phyloP scores from a whole-genome alignment of 2,329 filamentous ascomycete genomes.

The Aspergillus ruber region DNA sequence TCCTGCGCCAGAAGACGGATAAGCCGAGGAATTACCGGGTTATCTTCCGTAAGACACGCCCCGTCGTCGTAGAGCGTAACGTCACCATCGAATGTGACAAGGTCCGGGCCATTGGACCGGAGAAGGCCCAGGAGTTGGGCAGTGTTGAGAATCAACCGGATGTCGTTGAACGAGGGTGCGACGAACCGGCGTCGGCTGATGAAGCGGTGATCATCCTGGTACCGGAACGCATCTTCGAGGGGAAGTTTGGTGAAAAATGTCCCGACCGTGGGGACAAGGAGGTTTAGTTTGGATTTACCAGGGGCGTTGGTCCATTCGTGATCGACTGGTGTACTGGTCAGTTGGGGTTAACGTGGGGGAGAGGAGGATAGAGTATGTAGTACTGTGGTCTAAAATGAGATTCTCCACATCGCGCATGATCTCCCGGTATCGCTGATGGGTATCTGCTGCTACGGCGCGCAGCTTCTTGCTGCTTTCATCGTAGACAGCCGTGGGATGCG shows the following conservation, averaged over 20 bases:
- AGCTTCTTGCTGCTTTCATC: slow-evolving; percentile 60
- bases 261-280: slow-evolving; percentile 86
- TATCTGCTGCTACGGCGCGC: slow-evolving; percentile 67
- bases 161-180: slow-evolving; percentile 93
- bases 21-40: slow-evolving; percentile 66
- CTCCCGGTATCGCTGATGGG: slow-evolving; percentile 84
- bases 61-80: slow-evolving; percentile 94
- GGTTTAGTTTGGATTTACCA: slow-evolving; percentile 80
- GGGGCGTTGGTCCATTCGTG: slow-evolving; percentile 61
- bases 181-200: slow-evolving; percentile 92
- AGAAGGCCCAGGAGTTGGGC: slow-evolving; percentile 92
- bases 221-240: slow-evolving; percentile 83
- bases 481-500: slow-evolving; percentile 83
- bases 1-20: slow-evolving; percentile 67
- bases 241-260: slow-evolving; percentile 86
- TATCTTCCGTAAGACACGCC: slow-evolving; percentile 65
- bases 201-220: slow-evolving; percentile 76
- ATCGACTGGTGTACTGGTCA: slow-evolving; percentile 47
- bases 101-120: slow-evolving; percentile 62
- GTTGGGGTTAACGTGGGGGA: slow-evolving; percentile 2
- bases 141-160: slow-evolving; percentile 87
- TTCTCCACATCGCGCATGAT: slow-evolving; percentile 91
- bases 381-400: slow-evolving; percentile 88
- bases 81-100: slow-evolving; percentile 96
- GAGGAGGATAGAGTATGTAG: slow-evolving; percentile 5